A percentile compares a stretch with the other conserved stretches of the same genome.
Conservation (phyloP, 495 filamentous ascomycete genomes). For the Penicillium soppii region DNA sequence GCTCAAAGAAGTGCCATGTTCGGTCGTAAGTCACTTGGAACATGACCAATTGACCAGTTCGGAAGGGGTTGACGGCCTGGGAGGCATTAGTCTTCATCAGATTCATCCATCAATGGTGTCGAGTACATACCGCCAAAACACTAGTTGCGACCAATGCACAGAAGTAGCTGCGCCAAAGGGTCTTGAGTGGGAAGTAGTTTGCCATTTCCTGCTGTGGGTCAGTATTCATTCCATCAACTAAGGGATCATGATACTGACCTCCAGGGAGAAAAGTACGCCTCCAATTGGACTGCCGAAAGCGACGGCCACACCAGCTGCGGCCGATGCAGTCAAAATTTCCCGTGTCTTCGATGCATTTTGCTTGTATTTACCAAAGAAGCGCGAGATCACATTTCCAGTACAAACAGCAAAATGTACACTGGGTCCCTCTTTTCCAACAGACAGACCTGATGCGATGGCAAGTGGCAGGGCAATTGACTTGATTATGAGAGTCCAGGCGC, state of each 20-base stretch:
- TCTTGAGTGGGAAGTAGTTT: conserved; percentile 96
- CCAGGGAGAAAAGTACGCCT: conserved; percentile 92
- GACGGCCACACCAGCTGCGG: conserved; percentile 92
- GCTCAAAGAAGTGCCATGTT: conserved; percentile 96
- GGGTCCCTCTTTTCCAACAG: conserved; percentile 95
- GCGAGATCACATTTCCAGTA: conserved; percentile 94
- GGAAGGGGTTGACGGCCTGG: conserved; percentile 90
- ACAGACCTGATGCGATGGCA: conserved; percentile 91
- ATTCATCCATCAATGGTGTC: neutral
- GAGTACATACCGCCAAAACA: conserved; percentile 66
- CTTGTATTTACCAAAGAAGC: conserved; percentile 89
- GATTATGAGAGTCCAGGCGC: conserved; percentile 88
- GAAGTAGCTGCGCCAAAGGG: conserved; percentile 97
- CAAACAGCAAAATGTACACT: conserved; percentile 98
- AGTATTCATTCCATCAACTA: conserved; percentile 6
- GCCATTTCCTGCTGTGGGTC: conserved; percentile 73
- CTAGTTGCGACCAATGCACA: conserved; percentile 96
- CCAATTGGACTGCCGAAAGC: conserved; percentile 98
- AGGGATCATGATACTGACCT: conserved; percentile 45
- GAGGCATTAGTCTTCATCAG: conserved; percentile 11
- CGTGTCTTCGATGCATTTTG: conserved; percentile 91
- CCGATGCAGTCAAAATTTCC: conserved; percentile 92
- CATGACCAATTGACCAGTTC: conserved; percentile 99
- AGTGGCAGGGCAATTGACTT: conserved; percentile 91
- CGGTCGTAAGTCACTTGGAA: conserved; percentile 97